Percentiles rank a stretch among this genome's conserved stretches.
Conservation (phyloP, 345 rosid species). For the Sisymbrium irio region DNA sequence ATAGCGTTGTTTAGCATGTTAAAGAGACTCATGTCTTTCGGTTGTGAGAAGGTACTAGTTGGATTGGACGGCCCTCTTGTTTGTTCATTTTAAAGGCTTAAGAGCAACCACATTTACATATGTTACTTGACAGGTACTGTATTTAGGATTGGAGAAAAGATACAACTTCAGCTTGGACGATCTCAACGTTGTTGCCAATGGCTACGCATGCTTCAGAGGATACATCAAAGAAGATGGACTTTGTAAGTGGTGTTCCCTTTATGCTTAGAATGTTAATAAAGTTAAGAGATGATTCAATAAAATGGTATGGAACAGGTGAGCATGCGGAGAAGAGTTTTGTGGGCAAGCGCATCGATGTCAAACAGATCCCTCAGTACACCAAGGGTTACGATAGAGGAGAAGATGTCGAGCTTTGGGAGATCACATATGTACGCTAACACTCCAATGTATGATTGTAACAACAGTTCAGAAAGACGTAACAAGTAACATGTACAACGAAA, state of each 20-base stretch:
- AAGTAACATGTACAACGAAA: neutral
- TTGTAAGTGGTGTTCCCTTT: slow-evolving; percentile 1
- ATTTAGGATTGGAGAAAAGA: slow-evolving; percentile 86
- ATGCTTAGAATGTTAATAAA: neutral
- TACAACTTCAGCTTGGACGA: slow-evolving; percentile 84
- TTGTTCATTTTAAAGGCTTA: neutral
- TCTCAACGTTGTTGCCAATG: slow-evolving; percentile 70
- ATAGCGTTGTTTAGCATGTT: slow-evolving; percentile 28
- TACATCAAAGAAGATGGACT: slow-evolving; percentile 43
- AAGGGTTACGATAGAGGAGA: slow-evolving; percentile 61
- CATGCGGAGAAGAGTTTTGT: slow-evolving; percentile 35
- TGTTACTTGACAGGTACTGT: slow-evolving; percentile 49
- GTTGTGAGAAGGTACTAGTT: slow-evolving; percentile 31
- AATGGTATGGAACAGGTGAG: slow-evolving; percentile 9
- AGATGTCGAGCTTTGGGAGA: slow-evolving; percentile 86
- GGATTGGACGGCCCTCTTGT: neutral
- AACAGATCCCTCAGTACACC: slow-evolving; percentile 56
- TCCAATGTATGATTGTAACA: neutral
- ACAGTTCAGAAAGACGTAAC: neutral
- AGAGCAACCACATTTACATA: neutral
- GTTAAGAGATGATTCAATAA: neutral
- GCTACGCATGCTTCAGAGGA: slow-evolving; percentile 70
- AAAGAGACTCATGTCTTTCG: slow-evolving; percentile 34
- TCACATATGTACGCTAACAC: slow-evolving; percentile 33
- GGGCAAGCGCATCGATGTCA: slow-evolving; percentile 54